Base-by-base conservation (phyloP, 768 basidiomycete species). In the Leccinellum rugosiceps region DNA sequence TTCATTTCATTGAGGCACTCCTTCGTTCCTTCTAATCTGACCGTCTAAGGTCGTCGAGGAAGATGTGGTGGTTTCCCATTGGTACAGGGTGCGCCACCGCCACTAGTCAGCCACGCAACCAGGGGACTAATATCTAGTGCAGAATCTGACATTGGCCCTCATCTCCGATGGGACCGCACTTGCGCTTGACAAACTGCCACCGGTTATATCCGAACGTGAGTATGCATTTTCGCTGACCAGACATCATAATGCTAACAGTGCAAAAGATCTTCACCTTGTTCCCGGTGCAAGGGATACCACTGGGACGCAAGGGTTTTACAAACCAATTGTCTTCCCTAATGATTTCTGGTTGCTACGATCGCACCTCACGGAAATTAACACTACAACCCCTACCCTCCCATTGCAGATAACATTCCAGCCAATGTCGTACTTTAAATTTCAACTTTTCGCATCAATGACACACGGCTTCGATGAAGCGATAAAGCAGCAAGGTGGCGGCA, bases 321-420 rank as follows among this genome's bases (percentile, higher is more conserved):
- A 85, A 65, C 96, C 96, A 9, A 86, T 95, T 57, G 69, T 98
- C 35, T 98, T 89, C 73, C 84, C 92, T 14, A 98, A 98, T 68
- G 94, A 97, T 67, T 98, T 98, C 74, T 98, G 96, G 94, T 83
- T 89, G 60, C 80, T 93, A 30, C 84, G 86, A 38, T 87, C 88
- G 43, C 88, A 94, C 58, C 87, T 92, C 64, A 70, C 83, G 56
- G 90, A 94, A 65, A 81, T 98, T 71, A 98, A 98, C 71, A 71
- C 78, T n/a, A 92, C 92, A 1, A 92, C 91, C 4, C 78, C 84
- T 9, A 79, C 70, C 9, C 75, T 98, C 1, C 94, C 96, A 2
- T 77, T 99, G 19, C 84, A 86, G 61, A 80, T 99, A 61, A 82
- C 82, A 0, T 89, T 95, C 76, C 84, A 90, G 65, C 90, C 96